Evolutionary conservation across 2,329 filamentous ascomycete genomes (phyloP), one percentile per base, ranked within the genome.

Genomic region (Talaromyces sp.): DNA sequence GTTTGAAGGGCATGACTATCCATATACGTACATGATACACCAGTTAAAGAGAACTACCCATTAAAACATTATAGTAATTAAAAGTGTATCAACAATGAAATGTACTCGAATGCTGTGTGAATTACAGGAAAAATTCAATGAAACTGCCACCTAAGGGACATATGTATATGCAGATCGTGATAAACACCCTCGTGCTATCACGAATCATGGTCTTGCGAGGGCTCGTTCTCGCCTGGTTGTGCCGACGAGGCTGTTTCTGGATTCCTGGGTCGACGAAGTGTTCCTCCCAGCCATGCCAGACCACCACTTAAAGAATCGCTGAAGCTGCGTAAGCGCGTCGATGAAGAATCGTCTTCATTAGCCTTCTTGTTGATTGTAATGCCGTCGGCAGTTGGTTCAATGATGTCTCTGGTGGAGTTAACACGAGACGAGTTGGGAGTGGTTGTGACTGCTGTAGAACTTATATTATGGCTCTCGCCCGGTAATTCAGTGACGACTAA

Each of bases 231-330:
- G 6, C 16, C 31, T 5, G 52, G 8, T 33, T 59, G 61, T 28
- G 57, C 18, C 23, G 42, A 31, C 2, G 55, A 30, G 1, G 1
- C 12, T 14, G 57, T 27, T 28, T 36, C 59, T 12, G 58, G 33
- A 14, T 42, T 59, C 27, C 47, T 59, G 3, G 62, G 33, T 9
- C 59, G 70, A 36, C 71, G 68, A 14, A 76, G 63, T 23, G 71
- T 69, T 31, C 70, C 72, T 7, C 73, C 73, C 9, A 76, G 64
- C 74, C 74, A 76, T 9, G 73, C 69, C 16, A 76, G 63, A 0
- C 72, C 69, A 52, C 69, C 73, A 30, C 66, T 71, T 72, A 72
- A 73, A 2, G 74, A 75, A 63, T 76, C 74, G 60, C 74, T 76
- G 10, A 76, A 65, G 58, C 74, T 76, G 60, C 74, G 72, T 6